Percentiles rank a stretch among this genome's conserved stretches.
Conservation (phyloP, 768 basidiomycete genomes). For the Pulveroboletus sp. region DNA sequence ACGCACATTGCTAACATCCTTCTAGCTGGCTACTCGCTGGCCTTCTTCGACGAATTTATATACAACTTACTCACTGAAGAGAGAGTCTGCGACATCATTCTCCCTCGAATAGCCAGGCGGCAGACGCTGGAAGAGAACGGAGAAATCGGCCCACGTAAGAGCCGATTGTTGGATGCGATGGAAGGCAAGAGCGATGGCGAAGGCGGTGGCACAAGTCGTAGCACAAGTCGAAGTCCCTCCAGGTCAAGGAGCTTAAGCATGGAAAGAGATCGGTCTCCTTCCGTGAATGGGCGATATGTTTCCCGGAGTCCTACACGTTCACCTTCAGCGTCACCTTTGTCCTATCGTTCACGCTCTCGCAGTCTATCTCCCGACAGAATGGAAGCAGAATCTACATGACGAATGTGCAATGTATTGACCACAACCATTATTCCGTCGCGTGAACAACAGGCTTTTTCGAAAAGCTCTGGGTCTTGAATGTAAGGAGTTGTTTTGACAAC, state of each 20-base stretch:
- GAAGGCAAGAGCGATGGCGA: constrained; percentile 60
- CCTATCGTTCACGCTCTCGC: constrained; percentile 51
- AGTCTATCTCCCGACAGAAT: constrained; percentile 59
- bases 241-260: constrained; percentile 25
- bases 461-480: constrained; percentile 41
- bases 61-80: constrained; percentile 83
- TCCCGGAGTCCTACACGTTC: constrained; percentile 58
- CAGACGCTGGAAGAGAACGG: constrained; percentile 88
- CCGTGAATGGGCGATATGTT: constrained; percentile 52
- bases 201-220: constrained; percentile 41
- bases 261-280: constrained; percentile 33
- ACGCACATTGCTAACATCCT: neutral
- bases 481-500: constrained; percentile 57
- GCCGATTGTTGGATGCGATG: constrained; percentile 84
- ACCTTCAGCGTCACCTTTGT: constrained; percentile 39
- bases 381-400: constrained; percentile 33
- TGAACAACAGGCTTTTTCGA: constrained; percentile 24
- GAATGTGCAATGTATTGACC: constrained; percentile 13
- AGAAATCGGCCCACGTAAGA: constrained; percentile 81
- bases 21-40: constrained; percentile 79
- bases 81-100: constrained; percentile 92
- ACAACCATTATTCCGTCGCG: constrained; percentile 17
- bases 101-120: constrained; percentile 85
- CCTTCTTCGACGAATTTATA: constrained; percentile 90
- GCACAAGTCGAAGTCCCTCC: constrained; percentile 27